Evolutionary conservation across 306 rosid genomes (phyloP).

Genomic region (Quercus wislizeni): DNA sequence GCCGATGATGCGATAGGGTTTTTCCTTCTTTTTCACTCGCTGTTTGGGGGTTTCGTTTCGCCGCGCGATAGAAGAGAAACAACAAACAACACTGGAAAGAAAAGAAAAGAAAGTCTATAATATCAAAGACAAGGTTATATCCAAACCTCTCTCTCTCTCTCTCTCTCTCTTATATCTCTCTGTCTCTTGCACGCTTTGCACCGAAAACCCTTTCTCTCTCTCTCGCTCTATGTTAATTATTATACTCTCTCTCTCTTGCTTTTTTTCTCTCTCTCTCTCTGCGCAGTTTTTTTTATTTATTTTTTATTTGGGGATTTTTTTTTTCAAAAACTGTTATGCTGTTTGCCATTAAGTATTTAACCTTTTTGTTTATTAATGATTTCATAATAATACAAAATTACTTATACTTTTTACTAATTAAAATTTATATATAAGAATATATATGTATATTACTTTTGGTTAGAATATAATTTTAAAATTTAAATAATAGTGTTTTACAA

Average conservation of each 20-base stretch:
- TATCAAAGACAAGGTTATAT: neutral
- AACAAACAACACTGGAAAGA: constrained; percentile 11
- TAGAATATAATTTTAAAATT: too few relatives aligned
- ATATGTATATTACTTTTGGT: too few relatives aligned
- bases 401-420: too few relatives aligned
- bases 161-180: constrained; percentile 3
- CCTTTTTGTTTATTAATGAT: too few relatives aligned
- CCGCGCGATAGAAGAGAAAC: constrained; percentile 29
- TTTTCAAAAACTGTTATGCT: too few relatives aligned
- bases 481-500: too few relatives aligned
- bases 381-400: too few relatives aligned
- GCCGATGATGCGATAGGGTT: constrained; percentile 7
- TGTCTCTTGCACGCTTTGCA: constrained; percentile 1
- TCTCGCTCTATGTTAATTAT: neutral
- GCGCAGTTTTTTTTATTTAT: too few relatives aligned
- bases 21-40: neutral
- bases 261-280: too few relatives aligned
- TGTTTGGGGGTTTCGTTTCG: constrained; percentile 56
- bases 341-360: too few relatives aligned
- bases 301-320: too few relatives aligned
- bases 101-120: neutral
- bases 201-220: constrained; percentile 35
- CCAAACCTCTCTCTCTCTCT: neutral
- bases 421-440: too few relatives aligned
- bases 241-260: neutral